These are phyloP conservation scores for Trichophyton mentagrophytes DNA, from an alignment of 2,329 filamentous ascomycete genomes.

Conservation along the genomic window DNA sequence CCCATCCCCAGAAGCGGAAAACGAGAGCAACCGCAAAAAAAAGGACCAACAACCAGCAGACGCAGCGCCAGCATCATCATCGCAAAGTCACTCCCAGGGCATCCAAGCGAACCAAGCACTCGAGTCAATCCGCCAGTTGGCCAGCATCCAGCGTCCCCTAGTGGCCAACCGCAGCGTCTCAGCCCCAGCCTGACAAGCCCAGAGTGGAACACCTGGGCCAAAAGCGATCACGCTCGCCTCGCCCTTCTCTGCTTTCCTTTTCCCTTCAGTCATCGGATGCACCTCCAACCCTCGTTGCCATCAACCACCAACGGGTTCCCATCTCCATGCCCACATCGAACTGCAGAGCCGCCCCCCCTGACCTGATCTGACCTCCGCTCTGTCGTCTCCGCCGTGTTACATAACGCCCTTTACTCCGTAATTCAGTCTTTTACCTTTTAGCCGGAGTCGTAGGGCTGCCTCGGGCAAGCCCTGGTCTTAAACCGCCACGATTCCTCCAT, in stretches of 20 bases:
- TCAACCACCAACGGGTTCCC: not conserved
- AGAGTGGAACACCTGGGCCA: not conserved
- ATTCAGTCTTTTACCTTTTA: conserved; percentile 1
- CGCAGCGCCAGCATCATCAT: too few species aligned
- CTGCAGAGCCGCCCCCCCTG: not conserved
- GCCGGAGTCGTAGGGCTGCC: conserved; percentile 46
- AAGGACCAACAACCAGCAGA: not conserved
- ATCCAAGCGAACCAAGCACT: too few species aligned
- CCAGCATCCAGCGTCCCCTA: not conserved
- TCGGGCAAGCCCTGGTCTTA: conserved; percentile 55
- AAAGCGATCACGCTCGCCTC: not conserved
- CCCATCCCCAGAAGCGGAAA: not conserved
- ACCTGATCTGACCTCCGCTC: not conserved
- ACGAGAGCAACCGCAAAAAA: not conserved
- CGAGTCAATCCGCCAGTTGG: not conserved
- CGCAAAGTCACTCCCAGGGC: not conserved
- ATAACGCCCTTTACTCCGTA: not conserved
- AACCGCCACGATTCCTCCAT: conserved; percentile 72
- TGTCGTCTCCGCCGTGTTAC: not conserved
- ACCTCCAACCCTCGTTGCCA: not conserved
- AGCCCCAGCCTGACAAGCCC: not conserved
- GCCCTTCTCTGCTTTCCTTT: not conserved
- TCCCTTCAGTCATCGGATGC: conserved; percentile 3
- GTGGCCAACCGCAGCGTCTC: not conserved
- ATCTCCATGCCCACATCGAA: not conserved